Evolutionary conservation across 768 basidiomycete genomes (phyloP), one percentile per base, ranked within the genome.

Genomic region (Lactarius sanguifluus): DNA sequence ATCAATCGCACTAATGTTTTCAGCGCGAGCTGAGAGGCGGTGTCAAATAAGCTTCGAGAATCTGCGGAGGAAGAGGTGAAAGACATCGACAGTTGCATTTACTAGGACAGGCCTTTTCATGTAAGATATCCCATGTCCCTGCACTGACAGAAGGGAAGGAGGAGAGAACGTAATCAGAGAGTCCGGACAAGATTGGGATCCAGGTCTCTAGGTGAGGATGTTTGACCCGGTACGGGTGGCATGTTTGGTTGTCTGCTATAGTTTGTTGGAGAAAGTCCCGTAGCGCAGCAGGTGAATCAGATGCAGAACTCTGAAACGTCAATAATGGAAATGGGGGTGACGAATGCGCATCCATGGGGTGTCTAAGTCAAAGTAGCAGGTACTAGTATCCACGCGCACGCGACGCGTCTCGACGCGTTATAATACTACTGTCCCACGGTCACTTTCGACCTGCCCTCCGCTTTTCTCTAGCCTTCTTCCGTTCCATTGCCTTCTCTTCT

Each of bases 401-500:
- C 15, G 57, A 59, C 61, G 61, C 38, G 38, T 15, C 38, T 5
- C 38, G 38, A 15, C 58, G 34, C 63, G 56, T 58, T 12, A 0
- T 3, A 47, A 55, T 43, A 1, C 3, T 9, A 45, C 41, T 15
- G 20, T 23, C 34, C 32, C 20, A 52, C 32, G 15, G 50, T 16
- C 80, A 92, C 76, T 88, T 91, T 72, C 87, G 84, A 59, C 92
- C 92, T 45, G 91, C 82, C 69, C 92, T 80, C 73, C 83, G 84
- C 78, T 91, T 94, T 57, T 89, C 89, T 73, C 82, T 88, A 50
- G 79, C 76, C 77, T 94, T 94, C 73, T 89, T 89, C 75, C 91
- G 84, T 73, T 95, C 90, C 89, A 90, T 87, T 52, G 86, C 87
- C 81, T 97, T 98, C 79, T 98, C 88, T 78, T 98, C 97, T 25